Evolutionary conservation across 2,329 filamentous ascomycete species (phyloP).

Genomic region (Meredithiella fracta): DNA sequence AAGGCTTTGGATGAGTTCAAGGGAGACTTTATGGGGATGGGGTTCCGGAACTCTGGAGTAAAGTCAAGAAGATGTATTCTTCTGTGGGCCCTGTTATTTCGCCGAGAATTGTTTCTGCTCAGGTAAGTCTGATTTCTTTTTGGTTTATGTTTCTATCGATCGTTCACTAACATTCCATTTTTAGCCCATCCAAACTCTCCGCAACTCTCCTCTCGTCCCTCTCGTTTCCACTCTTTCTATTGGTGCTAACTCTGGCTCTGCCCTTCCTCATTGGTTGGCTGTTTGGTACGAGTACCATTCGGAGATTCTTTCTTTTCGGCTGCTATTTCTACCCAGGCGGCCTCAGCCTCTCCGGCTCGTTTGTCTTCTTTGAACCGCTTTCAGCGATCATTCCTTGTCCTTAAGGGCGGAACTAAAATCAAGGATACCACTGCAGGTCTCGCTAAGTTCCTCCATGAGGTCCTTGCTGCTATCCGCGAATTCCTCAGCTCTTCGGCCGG

Average conservation of each 20-base stretch:
- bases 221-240: constrained; percentile 32
- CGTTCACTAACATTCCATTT: constrained; percentile 11
- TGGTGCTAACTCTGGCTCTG: constrained; percentile 22
- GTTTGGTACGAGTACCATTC: constrained; percentile 34
- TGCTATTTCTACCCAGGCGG: constrained; percentile 26
- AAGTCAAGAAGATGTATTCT: constrained; percentile 24
- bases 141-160: neutral
- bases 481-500: constrained; percentile 23
- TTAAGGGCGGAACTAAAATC: constrained; percentile 36
- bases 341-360: constrained; percentile 29
- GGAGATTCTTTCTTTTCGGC: constrained; percentile 28
- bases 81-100: constrained; percentile 16
- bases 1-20: constrained; percentile 4
- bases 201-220: constrained; percentile 37
- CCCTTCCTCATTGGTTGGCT: constrained; percentile 32
- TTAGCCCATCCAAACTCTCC: constrained; percentile 41
- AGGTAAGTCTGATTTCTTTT: constrained; percentile 25
- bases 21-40: constrained; percentile 9
- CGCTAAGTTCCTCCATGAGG: constrained; percentile 29
- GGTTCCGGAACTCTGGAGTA: constrained; percentile 13
- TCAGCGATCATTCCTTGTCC: constrained; percentile 40
- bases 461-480: constrained; percentile 25
- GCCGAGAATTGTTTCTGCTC: constrained; percentile 20
- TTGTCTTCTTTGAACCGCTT: constrained; percentile 41
- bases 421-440: constrained; percentile 45